phyloP scores from a whole-genome alignment of 2,329 filamentous ascomycete species.

The Fusarium nematophilum region DNA sequence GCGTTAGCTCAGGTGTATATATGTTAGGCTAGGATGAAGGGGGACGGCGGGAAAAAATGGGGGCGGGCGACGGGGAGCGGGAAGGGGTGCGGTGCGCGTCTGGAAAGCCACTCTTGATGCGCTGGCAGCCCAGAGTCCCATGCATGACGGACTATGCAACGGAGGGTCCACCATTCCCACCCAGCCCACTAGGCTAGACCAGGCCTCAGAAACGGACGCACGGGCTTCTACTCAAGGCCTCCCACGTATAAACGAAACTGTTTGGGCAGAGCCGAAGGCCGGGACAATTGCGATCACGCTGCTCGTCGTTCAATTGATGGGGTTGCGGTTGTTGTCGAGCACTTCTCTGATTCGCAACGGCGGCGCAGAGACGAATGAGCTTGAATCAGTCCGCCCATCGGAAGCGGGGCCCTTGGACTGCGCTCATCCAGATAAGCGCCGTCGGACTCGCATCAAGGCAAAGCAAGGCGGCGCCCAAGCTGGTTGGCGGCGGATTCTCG shows the following conservation, averaged over 20 bases:
- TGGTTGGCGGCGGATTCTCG: conserved; percentile 36
- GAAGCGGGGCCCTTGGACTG: conserved; percentile 18
- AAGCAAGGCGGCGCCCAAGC: conserved; percentile 30
- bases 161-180: conserved; percentile 39
- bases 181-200: conserved; percentile 35
- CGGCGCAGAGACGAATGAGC: conserved; percentile 19
- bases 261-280: conserved; percentile 13
- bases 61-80: conserved; percentile 35
- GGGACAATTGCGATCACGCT: too few species aligned
- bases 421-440: conserved; percentile 27
- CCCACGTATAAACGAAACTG: conserved; percentile 25
- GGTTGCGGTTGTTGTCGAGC: conserved; percentile 7
- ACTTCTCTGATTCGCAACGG: conserved; percentile 11
- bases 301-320: conserved; percentile 1
- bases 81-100: conserved; percentile 43
- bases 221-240: conserved; percentile 27
- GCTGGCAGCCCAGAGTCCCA: conserved; percentile 53
- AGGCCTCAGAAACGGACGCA: conserved; percentile 14
- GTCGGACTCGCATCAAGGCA: conserved; percentile 23
- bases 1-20: conserved; percentile 50
- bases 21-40: conserved; percentile 42
- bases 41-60: conserved; percentile 37
- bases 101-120: conserved; percentile 51
- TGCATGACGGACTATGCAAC: conserved; percentile 71
- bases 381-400: conserved; percentile 16